Percentiles rank a stretch among this genome's conserved stretches.
Evolutionary conservation across 78 protist species (phyloP).

Genomic region (Chrysochromulina parva): DNA sequence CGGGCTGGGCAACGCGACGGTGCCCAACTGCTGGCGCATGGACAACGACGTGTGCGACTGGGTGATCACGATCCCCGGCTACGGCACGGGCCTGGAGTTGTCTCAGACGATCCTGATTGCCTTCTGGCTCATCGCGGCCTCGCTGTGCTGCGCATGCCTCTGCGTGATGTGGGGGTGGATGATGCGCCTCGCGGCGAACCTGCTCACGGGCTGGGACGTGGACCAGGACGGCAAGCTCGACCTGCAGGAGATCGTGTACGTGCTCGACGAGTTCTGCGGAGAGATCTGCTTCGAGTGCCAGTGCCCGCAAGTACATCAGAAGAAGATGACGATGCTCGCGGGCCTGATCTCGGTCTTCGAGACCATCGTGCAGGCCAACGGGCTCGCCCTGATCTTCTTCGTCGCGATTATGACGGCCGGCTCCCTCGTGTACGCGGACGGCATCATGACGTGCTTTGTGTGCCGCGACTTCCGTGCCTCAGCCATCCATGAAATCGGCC

Average conservation of each 20-base stretch:
- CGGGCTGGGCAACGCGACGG: not conserved
- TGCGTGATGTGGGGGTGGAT: not conserved
- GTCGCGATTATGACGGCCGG: not conserved
- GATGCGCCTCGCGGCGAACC: not conserved
- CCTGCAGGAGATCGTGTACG: not conserved
- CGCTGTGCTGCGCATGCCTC: not conserved
- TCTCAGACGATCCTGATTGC: not conserved
- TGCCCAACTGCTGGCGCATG: not conserved
- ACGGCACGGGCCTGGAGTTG: not conserved
- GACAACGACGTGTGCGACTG: not conserved
- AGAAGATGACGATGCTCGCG: not conserved
- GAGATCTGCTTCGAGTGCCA: not conserved
- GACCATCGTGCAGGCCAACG: not conserved
- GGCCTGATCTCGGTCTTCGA: not conserved
- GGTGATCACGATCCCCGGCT: not conserved
- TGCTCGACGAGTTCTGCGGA: not conserved
- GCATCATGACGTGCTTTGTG: not conserved
- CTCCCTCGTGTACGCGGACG: not conserved
- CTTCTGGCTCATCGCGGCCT: not conserved
- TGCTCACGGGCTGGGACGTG: not conserved
- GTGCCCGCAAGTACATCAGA: not conserved
- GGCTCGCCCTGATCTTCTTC: not conserved
- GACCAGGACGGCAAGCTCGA: not conserved
- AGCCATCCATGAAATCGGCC: not conserved
- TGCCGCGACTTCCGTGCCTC: not conserved